Conservation (phyloP, 1,284 basidiomycete genomes). For the Trichosporon sp. region DNA sequence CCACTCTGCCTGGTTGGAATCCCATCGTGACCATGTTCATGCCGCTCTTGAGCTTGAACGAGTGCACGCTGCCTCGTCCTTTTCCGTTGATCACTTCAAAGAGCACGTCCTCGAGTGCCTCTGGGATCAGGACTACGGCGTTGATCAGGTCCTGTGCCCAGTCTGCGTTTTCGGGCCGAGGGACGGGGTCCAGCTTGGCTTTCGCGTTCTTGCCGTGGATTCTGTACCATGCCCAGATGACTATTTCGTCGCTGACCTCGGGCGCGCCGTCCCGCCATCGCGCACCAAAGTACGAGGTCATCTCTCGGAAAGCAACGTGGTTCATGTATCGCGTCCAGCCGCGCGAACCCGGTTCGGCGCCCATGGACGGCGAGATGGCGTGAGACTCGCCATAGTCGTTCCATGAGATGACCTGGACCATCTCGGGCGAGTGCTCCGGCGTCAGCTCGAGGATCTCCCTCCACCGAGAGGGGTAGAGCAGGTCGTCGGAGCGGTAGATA, state of each 20-base stretch:
- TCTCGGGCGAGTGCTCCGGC: slow-evolving; percentile 26
- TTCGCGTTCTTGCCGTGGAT: slow-evolving; percentile 26
- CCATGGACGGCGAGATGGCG: slow-evolving; percentile 41
- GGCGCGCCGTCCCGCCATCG: slow-evolving; percentile 28
- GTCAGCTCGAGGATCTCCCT: slow-evolving; percentile 30
- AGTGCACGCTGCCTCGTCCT: not conserved
- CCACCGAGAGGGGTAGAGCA: slow-evolving; percentile 44
- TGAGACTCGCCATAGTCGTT: slow-evolving; percentile 49
- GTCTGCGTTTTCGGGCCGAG: slow-evolving; percentile 35
- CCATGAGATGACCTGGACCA: slow-evolving; percentile 47
- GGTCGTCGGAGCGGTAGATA: slow-evolving; percentile 48
- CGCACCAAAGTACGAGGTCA: slow-evolving; percentile 35
- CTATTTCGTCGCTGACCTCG: slow-evolving; percentile 15
- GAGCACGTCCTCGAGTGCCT: slow-evolving; percentile 12
- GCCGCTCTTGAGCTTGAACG: slow-evolving; percentile 15
- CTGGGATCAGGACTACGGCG: slow-evolving; percentile 25
- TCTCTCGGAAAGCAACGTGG: slow-evolving; percentile 43
- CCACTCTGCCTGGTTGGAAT: slow-evolving; percentile 36
- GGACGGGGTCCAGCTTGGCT: slow-evolving; percentile 28
- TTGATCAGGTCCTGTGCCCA: slow-evolving; percentile 46
- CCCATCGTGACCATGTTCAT: slow-evolving; percentile 27
- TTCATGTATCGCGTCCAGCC: slow-evolving; percentile 42
- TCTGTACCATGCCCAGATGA: slow-evolving; percentile 42
- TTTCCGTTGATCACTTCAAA: slow-evolving; percentile 22
- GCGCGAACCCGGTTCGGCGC: slow-evolving; percentile 43